These are phyloP conservation scores for Pichia sp. DNA, from an alignment of 1,139 yeast species.

Conservation along the genomic window DNA sequence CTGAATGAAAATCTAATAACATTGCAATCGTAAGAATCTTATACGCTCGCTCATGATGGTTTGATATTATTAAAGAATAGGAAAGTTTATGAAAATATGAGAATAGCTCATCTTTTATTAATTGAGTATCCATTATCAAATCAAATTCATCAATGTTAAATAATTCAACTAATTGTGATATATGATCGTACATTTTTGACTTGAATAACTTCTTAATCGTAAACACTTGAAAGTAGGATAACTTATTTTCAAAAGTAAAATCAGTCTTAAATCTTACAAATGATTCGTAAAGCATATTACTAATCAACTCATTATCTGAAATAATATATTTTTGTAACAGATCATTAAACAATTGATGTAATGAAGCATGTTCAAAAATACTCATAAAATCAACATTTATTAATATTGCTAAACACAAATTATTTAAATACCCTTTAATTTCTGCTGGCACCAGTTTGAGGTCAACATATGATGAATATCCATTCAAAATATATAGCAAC, in stretches of 20 bases:
- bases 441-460: neutral
- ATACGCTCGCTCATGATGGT: constrained; percentile 3
- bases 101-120: neutral
- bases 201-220: constrained; percentile 13
- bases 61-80: neutral
- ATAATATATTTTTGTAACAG: constrained; percentile 1
- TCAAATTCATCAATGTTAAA: constrained; percentile 7
- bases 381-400: neutral
- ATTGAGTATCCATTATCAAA: neutral
- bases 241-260: neutral
- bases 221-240: constrained; percentile 17
- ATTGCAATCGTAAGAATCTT: neutral
- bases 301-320: constrained; percentile 6
- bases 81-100: constrained; percentile 6
- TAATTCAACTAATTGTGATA: constrained; percentile 7
- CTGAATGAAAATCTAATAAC: neutral
- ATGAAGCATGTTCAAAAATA: neutral
- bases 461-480: neutral
- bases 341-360: constrained; percentile 1
- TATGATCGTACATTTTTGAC: constrained; percentile 3
- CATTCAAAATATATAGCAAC: neutral
- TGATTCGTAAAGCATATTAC: constrained; percentile 2
- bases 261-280: neutral
- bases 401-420: neutral
- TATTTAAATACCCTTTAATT: constrained; percentile 4